Conservation (phyloP, 129 eudicot species). For the Smallanthus sonchifolius region DNA sequence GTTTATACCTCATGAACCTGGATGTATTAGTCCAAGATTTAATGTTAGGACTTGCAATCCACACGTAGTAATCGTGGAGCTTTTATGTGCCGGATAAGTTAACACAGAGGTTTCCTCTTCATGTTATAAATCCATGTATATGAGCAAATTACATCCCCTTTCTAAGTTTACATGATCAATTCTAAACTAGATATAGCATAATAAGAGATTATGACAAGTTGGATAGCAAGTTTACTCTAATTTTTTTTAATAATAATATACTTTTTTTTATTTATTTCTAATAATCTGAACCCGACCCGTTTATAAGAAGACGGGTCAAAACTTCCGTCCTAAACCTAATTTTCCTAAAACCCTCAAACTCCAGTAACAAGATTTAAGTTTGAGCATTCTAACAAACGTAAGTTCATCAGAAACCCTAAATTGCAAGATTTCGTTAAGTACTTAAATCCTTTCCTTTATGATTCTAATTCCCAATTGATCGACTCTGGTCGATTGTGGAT, state of each 20-base stretch:
- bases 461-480: slow-evolving; percentile 8
- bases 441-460: background rate
- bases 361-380: background rate
- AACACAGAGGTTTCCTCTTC: no score
- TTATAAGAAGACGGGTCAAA: background rate
- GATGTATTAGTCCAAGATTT: no score
- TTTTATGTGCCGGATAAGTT: background rate
- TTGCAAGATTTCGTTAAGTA: background rate
- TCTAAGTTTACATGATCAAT: no score
- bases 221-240: no score
- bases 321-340: background rate
- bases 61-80: background rate
- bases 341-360: slow-evolving; percentile 20
- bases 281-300: background rate
- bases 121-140: no score
- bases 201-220: background rate
- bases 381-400: slow-evolving; percentile 19
- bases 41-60: no score
- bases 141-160: no score
- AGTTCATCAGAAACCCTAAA: slow-evolving; percentile 3
- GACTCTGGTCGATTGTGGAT: slow-evolving; percentile 12
- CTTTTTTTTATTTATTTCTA: background rate
- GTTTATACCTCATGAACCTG: no score
- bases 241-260: no score
- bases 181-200: no score